Percentiles rank a stretch among this genome's conserved stretches.
Conservation (phyloP, 352 stramenopile species). For the Globisporangium paroecandrum region DNA sequence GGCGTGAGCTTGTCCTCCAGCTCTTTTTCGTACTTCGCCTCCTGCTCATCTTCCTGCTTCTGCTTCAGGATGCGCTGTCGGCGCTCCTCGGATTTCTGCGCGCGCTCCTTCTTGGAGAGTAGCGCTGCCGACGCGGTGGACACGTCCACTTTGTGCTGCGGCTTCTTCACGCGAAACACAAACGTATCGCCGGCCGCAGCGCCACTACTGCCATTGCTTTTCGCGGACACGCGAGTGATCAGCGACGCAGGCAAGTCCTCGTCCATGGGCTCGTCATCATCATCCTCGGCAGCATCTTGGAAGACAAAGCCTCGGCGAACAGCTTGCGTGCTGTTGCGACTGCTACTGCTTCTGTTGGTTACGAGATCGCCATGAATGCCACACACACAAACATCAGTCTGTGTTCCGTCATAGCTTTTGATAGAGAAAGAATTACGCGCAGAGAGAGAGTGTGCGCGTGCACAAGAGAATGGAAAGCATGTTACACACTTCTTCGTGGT, state of each 20-base stretch:
- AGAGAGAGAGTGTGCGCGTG: neutral
- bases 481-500: slow-evolving; percentile 29
- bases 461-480: neutral
- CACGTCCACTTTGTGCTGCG: slow-evolving; percentile 32
- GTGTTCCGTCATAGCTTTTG: neutral
- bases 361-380: neutral
- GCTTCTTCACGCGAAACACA: slow-evolving; percentile 44
- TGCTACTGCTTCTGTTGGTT: slow-evolving; percentile 11
- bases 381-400: slow-evolving; percentile 10
- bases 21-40: slow-evolving; percentile 15
- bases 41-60: slow-evolving; percentile 29
- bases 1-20: slow-evolving; percentile 27
- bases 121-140: slow-evolving; percentile 42
- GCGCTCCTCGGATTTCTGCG: slow-evolving; percentile 37
- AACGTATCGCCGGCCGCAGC: slow-evolving; percentile 35
- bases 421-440: neutral
- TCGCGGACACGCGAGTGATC: neutral
- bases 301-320: slow-evolving; percentile 61
- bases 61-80: slow-evolving; percentile 29
- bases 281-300: slow-evolving; percentile 17
- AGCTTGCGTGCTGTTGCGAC: slow-evolving; percentile 15
- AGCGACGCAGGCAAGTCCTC: slow-evolving; percentile 2
- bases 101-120: slow-evolving; percentile 47
- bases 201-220: slow-evolving; percentile 16
- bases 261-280: slow-evolving; percentile 31